Conservation (phyloP, 352 stramenopile genomes). For the Thraustochytrium sp. region DNA sequence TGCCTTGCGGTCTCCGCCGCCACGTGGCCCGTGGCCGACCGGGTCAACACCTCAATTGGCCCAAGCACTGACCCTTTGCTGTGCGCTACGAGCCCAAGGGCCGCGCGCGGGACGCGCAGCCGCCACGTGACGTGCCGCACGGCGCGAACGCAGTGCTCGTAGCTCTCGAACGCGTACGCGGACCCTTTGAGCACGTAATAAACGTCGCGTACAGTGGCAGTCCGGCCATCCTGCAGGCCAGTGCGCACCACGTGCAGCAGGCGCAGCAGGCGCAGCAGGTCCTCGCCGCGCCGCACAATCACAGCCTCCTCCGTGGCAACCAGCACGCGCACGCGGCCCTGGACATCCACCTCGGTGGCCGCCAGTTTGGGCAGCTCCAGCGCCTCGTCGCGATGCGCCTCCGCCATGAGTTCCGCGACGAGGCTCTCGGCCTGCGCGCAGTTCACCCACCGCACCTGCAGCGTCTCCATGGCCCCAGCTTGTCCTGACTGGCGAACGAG, state of each 20-base stretch:
- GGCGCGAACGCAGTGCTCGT: background rate
- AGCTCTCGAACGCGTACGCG: background rate
- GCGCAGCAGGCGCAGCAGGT: background rate
- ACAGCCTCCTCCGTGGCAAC: background rate
- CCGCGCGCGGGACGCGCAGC: background rate
- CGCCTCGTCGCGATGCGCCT: background rate
- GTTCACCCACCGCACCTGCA: too few species aligned
- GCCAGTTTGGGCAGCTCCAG: background rate
- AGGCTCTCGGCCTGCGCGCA: too few species aligned
- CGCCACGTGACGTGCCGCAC: background rate
- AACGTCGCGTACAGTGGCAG: background rate
- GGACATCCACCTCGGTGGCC: background rate
- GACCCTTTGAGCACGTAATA: slow-evolving; percentile 2
- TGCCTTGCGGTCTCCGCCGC: background rate
- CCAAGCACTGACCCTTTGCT: background rate
- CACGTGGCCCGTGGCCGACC: background rate
- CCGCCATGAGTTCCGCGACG: background rate
- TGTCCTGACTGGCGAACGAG: too few species aligned
- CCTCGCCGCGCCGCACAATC: background rate
- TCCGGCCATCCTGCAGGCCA: background rate
- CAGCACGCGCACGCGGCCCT: background rate
- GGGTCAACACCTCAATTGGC: background rate
- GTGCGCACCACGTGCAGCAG: background rate
- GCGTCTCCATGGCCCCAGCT: too few species aligned
- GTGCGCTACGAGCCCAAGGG: background rate